These are phyloP conservation scores for Termitomyces sp. DNA, from an alignment of 768 basidiomycete species.

Conservation along the genomic window DNA sequence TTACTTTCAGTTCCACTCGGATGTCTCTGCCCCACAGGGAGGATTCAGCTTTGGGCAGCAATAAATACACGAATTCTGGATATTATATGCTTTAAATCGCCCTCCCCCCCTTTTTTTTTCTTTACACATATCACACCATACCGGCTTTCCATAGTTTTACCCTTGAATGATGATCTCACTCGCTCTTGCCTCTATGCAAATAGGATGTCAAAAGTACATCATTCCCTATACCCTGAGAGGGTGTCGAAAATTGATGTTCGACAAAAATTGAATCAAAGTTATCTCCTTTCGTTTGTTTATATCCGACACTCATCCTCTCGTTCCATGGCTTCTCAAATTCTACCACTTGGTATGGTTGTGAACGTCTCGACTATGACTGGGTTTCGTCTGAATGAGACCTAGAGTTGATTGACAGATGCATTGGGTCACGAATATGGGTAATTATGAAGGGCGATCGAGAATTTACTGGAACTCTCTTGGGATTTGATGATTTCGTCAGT, in stretches of 20 bases:
- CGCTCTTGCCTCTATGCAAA: conserved; percentile 2
- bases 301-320: not conserved
- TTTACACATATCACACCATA: conserved; percentile 1
- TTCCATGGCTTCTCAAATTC: conserved; percentile 86
- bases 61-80: conserved; percentile 18
- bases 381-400: not conserved
- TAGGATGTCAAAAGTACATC: not conserved
- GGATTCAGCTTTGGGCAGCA: conserved; percentile 91
- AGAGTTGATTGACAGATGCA: conserved; percentile 97
- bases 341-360: conserved; percentile 70
- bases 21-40: conserved; percentile 85
- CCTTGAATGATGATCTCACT: conserved; percentile 7
- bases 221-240: not conserved
- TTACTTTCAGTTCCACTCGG: conserved; percentile 69
- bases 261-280: not conserved
- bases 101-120: too few species aligned
- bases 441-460: conserved; percentile 98
- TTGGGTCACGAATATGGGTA: conserved; percentile 96
- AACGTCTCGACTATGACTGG: not conserved
- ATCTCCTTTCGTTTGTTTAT: not conserved
- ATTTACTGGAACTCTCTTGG: conserved; percentile 90
- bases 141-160: conserved; percentile 11
- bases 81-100: not conserved
- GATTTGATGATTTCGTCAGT: conserved; percentile 99
- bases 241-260: not conserved